Evolutionary conservation across 345 rosid species (phyloP), one percentile per base, ranked within the genome.

Genomic region (Camelina neglecta): DNA sequence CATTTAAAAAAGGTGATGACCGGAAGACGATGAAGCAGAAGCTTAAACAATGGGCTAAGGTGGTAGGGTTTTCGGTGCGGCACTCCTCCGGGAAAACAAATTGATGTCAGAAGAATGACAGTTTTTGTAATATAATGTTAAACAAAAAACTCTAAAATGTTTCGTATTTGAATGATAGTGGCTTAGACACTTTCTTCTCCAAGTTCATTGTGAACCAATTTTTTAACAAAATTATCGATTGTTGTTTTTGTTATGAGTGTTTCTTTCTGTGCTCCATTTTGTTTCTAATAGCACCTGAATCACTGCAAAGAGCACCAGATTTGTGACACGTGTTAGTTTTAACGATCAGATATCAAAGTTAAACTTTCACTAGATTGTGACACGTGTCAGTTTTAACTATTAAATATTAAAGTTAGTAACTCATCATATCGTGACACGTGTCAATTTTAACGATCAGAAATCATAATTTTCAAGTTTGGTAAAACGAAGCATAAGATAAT

Each of bases 21-120:
- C 85, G 85, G 35, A 86, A 79, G 85, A 83, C 55, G 51, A 86
- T 91, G 75, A 93, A 93, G 88, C 75, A 63, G 75, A 93, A 78
- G 81, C 23, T 93, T 84, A 87, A 73, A 81, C 97, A 88, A 56
- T 93, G 98, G 98, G 98, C 98, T 6, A 83, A 79, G 75, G 76
- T 87, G 64, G 98, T 93, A 0, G 97, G 91, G 3, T 88, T 90
- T 51, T 86, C 88, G 12, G 90, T 87, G 41, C 74, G 80, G 21
- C 94, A 88, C 64, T 38, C 63, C 54, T 65, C 84, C 0, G 79
- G 87, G 7, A 79, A 75, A 44, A 77, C 74, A 18, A 82, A 61
- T 26, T 70, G 57, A 83, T 61, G 26, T 1, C 38, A 59, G 58
- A 41, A 62, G n/a, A 48, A 31, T 31, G 21, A 1, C 20, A 36